Conservation (phyloP, 140 eudicot genomes). For the Stevia rebaudiana region DNA sequence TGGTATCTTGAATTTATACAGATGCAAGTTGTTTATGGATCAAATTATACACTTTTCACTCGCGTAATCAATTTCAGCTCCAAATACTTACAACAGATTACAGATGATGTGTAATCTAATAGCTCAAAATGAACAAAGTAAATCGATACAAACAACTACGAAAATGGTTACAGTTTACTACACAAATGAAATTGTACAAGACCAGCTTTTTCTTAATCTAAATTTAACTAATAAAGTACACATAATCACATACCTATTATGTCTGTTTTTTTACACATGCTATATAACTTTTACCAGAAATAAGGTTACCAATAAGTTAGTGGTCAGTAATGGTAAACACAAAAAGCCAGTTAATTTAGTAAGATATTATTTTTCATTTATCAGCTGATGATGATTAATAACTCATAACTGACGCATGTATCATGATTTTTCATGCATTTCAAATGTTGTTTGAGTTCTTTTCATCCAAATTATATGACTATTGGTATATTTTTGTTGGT, state of each 20-base stretch:
- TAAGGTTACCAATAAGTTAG: no score
- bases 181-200: neutral
- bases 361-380: no score
- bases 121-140: neutral
- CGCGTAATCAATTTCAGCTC: neutral
- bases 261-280: neutral
- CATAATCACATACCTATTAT: no score
- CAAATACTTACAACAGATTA: neutral
- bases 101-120: neutral
- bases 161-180: neutral
- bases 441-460: neutral
- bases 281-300: no score
- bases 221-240: neutral
- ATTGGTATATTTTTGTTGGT: no score
- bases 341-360: no score
- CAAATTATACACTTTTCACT: neutral
- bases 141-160: neutral
- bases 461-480: neutral
- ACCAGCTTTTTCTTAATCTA: neutral
- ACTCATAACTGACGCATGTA: neutral
- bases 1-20: neutral
- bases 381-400: neutral
- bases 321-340: no score
- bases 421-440: neutral
- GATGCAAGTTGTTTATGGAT: neutral